phyloP scores from a whole-genome alignment of 768 basidiomycete species.

The Tulasnella sp. region DNA sequence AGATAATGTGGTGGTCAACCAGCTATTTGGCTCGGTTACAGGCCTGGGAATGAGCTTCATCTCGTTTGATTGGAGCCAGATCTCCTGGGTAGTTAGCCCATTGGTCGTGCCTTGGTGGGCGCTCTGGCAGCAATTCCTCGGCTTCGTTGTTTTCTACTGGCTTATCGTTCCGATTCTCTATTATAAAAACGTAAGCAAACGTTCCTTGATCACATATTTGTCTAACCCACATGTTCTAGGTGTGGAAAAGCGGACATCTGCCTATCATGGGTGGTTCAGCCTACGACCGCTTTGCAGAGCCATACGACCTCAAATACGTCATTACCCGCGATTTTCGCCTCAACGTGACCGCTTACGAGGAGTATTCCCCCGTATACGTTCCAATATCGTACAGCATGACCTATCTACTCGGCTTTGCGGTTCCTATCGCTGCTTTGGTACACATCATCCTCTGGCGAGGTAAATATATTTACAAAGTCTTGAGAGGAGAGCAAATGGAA shows the following conservation, averaged over 20 bases:
- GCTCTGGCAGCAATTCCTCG: slow-evolving; percentile 78
- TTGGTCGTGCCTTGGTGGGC: slow-evolving; percentile 96
- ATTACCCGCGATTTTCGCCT: slow-evolving; percentile 44
- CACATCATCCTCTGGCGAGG: slow-evolving; percentile 53
- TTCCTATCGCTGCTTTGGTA: slow-evolving; percentile 47
- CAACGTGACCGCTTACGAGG: slow-evolving; percentile 49
- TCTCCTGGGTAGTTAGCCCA: slow-evolving; percentile 71
- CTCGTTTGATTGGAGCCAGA: slow-evolving; percentile 91
- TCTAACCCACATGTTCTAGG: slow-evolving; percentile 36
- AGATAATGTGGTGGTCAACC: slow-evolving; percentile 80
- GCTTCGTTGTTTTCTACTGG: slow-evolving; percentile 93
- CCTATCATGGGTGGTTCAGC: slow-evolving; percentile 48
- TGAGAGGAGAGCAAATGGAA: slow-evolving; percentile 45
- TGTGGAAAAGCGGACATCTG: slow-evolving; percentile 50
- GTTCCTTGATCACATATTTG: slow-evolving; percentile 37
- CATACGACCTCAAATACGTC: slow-evolving; percentile 49
- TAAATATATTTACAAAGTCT: slow-evolving; percentile 43
- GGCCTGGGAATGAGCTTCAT: slow-evolving; percentile 88
- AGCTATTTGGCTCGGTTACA: slow-evolving; percentile 81
- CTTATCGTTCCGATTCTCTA: slow-evolving; percentile 88
- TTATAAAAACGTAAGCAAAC: slow-evolving; percentile 79
- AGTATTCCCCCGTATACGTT: slow-evolving; percentile 53
- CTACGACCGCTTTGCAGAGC: slow-evolving; percentile 49
- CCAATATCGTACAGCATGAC: slow-evolving; percentile 49
- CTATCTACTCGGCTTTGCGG: slow-evolving; percentile 49